Conservation (phyloP, 1,139 yeast species). For the Kodamaea ohmeri region DNA sequence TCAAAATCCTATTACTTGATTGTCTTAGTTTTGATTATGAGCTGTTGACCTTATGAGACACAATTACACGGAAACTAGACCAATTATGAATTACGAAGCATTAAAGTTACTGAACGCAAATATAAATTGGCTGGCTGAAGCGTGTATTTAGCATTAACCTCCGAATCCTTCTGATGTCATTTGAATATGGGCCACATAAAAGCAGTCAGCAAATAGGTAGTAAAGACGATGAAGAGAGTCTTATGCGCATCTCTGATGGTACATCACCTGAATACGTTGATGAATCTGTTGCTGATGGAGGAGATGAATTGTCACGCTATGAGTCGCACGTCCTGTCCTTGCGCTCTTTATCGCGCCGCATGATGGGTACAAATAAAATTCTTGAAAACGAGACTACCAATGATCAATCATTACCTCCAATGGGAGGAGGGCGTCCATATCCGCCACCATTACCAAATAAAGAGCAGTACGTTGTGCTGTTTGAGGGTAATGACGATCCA, state of each 20-base stretch:
- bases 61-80: too few relatives aligned
- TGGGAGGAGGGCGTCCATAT: slow-evolving; percentile 57
- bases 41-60: too few relatives aligned
- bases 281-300: slow-evolving; percentile 14
- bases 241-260: background rate
- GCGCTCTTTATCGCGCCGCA: slow-evolving; percentile 24
- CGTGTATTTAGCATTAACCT: too few relatives aligned
- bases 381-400: slow-evolving; percentile 26
- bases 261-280: slow-evolving; percentile 18
- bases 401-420: slow-evolving; percentile 35
- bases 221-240: slow-evolving; percentile 14
- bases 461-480: slow-evolving; percentile 52
- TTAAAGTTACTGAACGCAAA: too few relatives aligned
- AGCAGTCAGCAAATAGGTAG: too few relatives aligned
- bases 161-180: too few relatives aligned
- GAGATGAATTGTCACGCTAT: slow-evolving; percentile 27
- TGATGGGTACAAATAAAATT: slow-evolving; percentile 29
- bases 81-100: too few relatives aligned
- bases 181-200: too few relatives aligned
- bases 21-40: too few relatives aligned
- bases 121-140: too few relatives aligned
- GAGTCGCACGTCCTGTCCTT: slow-evolving; percentile 27
- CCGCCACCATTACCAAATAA: slow-evolving; percentile 54
- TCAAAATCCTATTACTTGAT: too few relatives aligned
- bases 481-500: slow-evolving; percentile 62